Percentiles rank a stretch among this genome's conserved stretches.
Evolutionary conservation across 1,284 basidiomycete species (phyloP).

Genomic region (Ganoderma lingzhi): DNA sequence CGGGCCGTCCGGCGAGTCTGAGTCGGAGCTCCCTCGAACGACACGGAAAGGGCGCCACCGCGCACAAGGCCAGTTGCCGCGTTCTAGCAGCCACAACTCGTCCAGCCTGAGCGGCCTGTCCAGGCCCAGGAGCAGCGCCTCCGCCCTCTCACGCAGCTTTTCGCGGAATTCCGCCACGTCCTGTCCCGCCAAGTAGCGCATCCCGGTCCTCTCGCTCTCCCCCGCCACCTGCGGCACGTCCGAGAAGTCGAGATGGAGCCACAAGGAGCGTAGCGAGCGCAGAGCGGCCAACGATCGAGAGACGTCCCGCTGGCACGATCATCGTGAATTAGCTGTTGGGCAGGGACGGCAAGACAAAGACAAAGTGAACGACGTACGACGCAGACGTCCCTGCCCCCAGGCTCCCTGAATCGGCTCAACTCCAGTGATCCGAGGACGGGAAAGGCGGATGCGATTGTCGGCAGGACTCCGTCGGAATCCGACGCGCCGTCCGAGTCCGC

Average conservation of each 20-base stretch:
- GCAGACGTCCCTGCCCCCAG: background rate
- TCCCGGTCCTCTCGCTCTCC: background rate
- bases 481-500: background rate
- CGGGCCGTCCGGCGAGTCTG: too few relatives aligned
- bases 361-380: background rate
- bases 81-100: background rate
- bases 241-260: background rate
- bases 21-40: background rate
- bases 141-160: background rate
- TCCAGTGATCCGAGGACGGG: background rate
- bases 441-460: background rate
- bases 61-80: background rate
- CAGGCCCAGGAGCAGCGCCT: background rate
- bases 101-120: background rate
- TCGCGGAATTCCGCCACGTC: background rate
- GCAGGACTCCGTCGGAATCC: background rate
- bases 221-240: background rate
- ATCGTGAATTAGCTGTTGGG: background rate
- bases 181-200: background rate
- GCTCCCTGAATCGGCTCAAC: background rate
- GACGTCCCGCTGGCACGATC: background rate
- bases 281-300: background rate
- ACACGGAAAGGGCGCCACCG: background rate
- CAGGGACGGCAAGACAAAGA: background rate
- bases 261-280: background rate